These are phyloP conservation scores for Acmispon strigosus DNA, from an alignment of 306 rosid species.

Conservation along the genomic window DNA sequence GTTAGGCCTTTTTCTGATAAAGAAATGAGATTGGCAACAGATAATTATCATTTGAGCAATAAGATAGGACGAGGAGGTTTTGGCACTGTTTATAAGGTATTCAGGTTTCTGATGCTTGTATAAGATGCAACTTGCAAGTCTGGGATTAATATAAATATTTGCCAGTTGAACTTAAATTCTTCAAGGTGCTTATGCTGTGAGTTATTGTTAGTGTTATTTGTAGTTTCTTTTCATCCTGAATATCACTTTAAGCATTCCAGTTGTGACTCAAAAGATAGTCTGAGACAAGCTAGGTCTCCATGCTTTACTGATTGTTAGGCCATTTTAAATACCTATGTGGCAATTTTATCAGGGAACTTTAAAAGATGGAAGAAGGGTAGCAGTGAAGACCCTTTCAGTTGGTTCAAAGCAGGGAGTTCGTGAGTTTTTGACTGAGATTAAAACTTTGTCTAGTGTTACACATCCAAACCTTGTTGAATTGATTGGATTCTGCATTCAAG, in stretches of 20 bases:
- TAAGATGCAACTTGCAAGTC: conserved; percentile 1
- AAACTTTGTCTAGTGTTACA: conserved; percentile 64
- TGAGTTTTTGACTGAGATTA: conserved; percentile 78
- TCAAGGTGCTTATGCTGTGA: neutral
- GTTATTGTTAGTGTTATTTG: too few relatives aligned
- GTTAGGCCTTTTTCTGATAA: conserved; percentile 51
- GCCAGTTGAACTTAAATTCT: neutral
- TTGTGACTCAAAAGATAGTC: too few relatives aligned
- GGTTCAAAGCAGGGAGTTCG: conserved; percentile 85
- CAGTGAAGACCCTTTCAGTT: conserved; percentile 85
- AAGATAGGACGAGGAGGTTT: conserved; percentile 92
- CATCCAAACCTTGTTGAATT: conserved; percentile 89
- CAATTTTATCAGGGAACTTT: conserved; percentile 65
- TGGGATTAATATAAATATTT: neutral
- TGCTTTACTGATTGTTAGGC: neutral
- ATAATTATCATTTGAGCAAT: conserved; percentile 53
- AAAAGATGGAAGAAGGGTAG: conserved; percentile 51
- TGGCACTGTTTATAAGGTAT: conserved; percentile 90
- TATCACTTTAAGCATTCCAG: too few relatives aligned
- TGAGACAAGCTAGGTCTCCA: too few relatives aligned
- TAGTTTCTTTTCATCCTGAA: too few relatives aligned
- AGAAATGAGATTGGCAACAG: conserved; percentile 69
- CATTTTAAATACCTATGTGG: neutral
- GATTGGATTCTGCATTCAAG: conserved; percentile 80
- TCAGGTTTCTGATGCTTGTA: neutral